A percentile compares a stretch with the other conserved stretches of the same genome.
Conservation (phyloP, 2,329 filamentous ascomycete genomes). For the Cadophora malorum region DNA sequence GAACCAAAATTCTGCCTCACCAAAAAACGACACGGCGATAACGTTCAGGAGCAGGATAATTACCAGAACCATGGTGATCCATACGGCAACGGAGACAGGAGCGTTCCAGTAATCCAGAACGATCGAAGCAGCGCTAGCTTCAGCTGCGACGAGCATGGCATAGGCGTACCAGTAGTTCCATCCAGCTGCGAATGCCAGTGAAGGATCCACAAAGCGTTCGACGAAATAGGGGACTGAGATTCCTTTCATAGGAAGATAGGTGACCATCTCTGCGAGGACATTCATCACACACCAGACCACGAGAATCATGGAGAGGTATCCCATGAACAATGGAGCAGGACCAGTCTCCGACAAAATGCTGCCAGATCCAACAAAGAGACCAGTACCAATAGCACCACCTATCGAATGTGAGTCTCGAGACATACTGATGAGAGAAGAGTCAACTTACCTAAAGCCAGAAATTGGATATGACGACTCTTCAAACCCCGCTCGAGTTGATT, state of each 20-base stretch:
- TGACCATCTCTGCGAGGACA: slow-evolving; percentile 60
- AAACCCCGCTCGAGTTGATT: slow-evolving; percentile 60
- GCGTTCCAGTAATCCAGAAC: slow-evolving; percentile 66
- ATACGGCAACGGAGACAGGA: slow-evolving; percentile 51
- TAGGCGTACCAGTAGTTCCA: slow-evolving; percentile 60
- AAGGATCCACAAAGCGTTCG: slow-evolving; percentile 57
- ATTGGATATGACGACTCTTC: slow-evolving; percentile 66
- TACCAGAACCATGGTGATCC: slow-evolving; percentile 25
- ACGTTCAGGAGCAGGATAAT: slow-evolving; percentile 26
- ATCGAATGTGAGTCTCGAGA: slow-evolving; percentile 23
- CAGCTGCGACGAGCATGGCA: slow-evolving; percentile 55
- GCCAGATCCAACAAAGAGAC: slow-evolving; percentile 68
- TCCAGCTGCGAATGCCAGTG: slow-evolving; percentile 35
- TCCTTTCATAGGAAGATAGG: slow-evolving; percentile 60
- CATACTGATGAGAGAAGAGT: neutral
- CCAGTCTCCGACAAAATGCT: slow-evolving; percentile 61
- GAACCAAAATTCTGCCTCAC: slow-evolving; percentile 28
- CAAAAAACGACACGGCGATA: slow-evolving; percentile 27
- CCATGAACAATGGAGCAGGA: slow-evolving; percentile 73
- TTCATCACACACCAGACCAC: slow-evolving; percentile 63
- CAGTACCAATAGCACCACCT: slow-evolving; percentile 66
- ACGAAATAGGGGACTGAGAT: slow-evolving; percentile 64
- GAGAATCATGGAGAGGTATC: slow-evolving; percentile 64
- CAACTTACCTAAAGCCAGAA: slow-evolving; percentile 59
- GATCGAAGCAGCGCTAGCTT: slow-evolving; percentile 63